phyloP scores from a whole-genome alignment of 169 alveolate species.

The Besnoitia besnoiti region DNA sequence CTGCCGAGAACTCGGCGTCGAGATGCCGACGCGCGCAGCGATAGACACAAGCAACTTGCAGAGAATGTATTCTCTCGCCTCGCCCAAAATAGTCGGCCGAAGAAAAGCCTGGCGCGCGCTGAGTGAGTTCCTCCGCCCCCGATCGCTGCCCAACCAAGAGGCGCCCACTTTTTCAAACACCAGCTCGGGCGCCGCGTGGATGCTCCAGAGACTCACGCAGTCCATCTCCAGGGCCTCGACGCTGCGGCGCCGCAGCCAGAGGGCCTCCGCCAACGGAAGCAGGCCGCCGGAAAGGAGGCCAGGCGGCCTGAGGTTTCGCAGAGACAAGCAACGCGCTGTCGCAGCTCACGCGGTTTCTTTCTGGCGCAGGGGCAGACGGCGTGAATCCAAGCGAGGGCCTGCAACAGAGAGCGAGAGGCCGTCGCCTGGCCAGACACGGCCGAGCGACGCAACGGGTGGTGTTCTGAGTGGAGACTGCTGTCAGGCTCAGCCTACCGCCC shows the following conservation, averaged over 20 bases:
- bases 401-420: background rate
- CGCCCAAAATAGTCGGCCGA: background rate
- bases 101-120: background rate
- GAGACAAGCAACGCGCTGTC: background rate
- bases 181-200: background rate
- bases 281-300: background rate
- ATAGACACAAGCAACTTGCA: conserved; percentile 19
- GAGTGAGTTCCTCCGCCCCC: conserved; percentile 22
- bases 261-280: background rate
- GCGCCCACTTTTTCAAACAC: background rate
- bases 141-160: conserved; percentile 8
- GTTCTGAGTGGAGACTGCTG: background rate
- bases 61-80: conserved; percentile 14
- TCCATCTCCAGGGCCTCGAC: background rate
- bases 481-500: background rate
- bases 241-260: background rate
- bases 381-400: background rate
- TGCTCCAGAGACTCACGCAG: background rate
- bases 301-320: background rate
- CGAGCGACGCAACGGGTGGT: background rate
- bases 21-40: conserved; percentile 64
- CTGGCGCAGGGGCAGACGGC: background rate
- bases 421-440: background rate
- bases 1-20: conserved; percentile 60
- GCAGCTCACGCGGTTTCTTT: background rate